Base-by-base conservation (phyloP, 2,329 filamentous ascomycete species). In the Metarhizium rileyi region DNA sequence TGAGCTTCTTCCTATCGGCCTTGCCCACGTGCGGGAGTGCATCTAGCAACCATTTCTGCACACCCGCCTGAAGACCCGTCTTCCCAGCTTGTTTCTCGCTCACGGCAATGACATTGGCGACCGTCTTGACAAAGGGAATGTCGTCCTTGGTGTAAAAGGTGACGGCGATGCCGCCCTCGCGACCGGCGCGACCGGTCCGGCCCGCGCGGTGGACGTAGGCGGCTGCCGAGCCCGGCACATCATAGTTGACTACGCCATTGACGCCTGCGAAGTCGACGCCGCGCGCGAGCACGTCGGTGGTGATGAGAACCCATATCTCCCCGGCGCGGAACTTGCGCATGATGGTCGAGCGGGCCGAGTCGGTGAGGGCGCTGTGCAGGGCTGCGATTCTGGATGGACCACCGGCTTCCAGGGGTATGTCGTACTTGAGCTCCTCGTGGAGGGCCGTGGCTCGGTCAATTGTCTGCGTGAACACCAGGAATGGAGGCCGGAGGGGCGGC, bases 81-180 rank as follows among this genome's bases (percentile, higher is more conserved):
- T 70, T 75, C 26, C 76, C 76, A 2, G 77, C 76, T 59, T 90
- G 77, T 66, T 82, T 86, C 67, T 96, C 87, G 56, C 86, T 90
- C 22, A 81, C 80, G 0, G 86, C 80, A 55, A 98, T 95, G 30
- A 97, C 87, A 61, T 96, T 96, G 30, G 90, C 93, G 26, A 98
- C 87, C 55, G 83, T 87, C 71, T 91, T 95, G 50, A 98, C 81
- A 50, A 77, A 89, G 0, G 87, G 86, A 4, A 97, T 85, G 61
- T 98, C 93, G 53, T 96, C 93, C 65, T 93, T 89, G 0, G 91
- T 97, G 67, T 95, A 98, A 52, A 95, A 85, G 0, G 93, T 98
- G 1, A 98, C 85, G 0, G 90, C 90, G 3, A 95, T 80, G 44
- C 93, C 93, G 20, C 90, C 90, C 60, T 87, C 81, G 23, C 90